Evolutionary conservation across 2,329 filamentous ascomycete species (phyloP).

Genomic region (Juglanconis sp.): DNA sequence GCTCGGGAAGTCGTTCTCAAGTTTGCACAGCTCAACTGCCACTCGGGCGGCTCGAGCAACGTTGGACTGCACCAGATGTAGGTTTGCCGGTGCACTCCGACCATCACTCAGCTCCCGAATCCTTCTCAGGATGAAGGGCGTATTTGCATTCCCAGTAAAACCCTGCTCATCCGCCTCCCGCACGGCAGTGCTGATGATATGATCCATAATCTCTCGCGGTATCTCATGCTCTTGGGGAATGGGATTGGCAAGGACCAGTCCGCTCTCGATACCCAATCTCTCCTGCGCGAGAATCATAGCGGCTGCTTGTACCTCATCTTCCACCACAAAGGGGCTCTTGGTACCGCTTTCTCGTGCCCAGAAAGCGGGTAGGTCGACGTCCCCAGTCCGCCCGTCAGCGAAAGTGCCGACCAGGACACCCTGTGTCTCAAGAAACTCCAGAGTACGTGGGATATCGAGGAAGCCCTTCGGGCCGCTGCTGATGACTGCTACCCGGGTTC

Average conservation of each 20-base stretch:
- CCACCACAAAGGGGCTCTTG: conserved; percentile 71
- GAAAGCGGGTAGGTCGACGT: conserved; percentile 87
- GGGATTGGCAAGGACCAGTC: conserved; percentile 85
- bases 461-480: conserved; percentile 95
- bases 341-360: conserved; percentile 85
- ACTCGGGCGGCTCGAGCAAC: conserved; percentile 53
- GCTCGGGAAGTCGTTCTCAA: conserved; percentile 31
- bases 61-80: conserved; percentile 54
- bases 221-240: conserved; percentile 71
- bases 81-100: conserved; percentile 71
- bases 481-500: conserved; percentile 83
- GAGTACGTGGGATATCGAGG: conserved; percentile 82
- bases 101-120: conserved; percentile 76
- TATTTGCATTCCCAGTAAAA: conserved; percentile 72
- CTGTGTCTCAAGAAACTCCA: conserved; percentile 72
- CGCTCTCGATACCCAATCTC: conserved; percentile 68
- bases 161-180: conserved; percentile 62
- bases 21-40: conserved; percentile 49
- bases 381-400: conserved; percentile 69
- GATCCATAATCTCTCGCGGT: conserved; percentile 66
- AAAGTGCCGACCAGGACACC: conserved; percentile 86
- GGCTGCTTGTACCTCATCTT: conserved; percentile 77
- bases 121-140: conserved; percentile 75
- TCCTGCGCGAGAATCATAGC: conserved; percentile 82
- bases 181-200: conserved; percentile 66